Conservation (phyloP, 768 basidiomycete genomes). For the Amylocystis lapponica region DNA sequence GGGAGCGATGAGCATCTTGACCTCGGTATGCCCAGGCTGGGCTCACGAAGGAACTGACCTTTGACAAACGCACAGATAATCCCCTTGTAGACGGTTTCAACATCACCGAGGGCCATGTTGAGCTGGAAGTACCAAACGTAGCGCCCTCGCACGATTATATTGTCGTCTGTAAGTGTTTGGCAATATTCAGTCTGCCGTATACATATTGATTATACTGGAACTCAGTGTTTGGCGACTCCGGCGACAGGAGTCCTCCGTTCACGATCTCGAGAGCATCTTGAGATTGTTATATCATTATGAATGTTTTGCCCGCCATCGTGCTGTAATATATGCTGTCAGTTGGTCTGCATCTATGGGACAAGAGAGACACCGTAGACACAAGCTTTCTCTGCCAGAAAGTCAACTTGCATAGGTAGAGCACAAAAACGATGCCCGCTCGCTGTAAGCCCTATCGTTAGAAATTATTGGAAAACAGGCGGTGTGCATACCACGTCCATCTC, state of each 20-base stretch:
- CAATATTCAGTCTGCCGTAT: neutral
- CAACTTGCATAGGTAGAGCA: too few relatives aligned
- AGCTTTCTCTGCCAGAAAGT: too few relatives aligned
- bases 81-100: conserved; percentile 56
- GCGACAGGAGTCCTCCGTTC: conserved; percentile 54
- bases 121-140: conserved; percentile 49
- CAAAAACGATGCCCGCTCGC: too few relatives aligned
- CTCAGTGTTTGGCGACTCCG: conserved; percentile 64
- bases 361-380: too few relatives aligned
- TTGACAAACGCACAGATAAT: conserved; percentile 32
- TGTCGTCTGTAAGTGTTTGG: conserved; percentile 49
- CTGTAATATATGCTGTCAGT: too few relatives aligned
- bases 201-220: conserved; percentile 1
- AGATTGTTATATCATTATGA: too few relatives aligned
- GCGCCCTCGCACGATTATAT: conserved; percentile 43
- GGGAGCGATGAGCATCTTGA: conserved; percentile 49
- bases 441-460: too few relatives aligned
- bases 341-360: too few relatives aligned
- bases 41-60: neutral
- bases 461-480: too few relatives aligned
- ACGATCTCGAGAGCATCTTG: too few relatives aligned
- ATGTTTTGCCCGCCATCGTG: too few relatives aligned
- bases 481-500: too few relatives aligned
- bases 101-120: conserved; percentile 42
- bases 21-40: conserved; percentile 40